These are phyloP conservation scores for Rhizopogon rudus DNA, from an alignment of 768 basidiomycete genomes.

Conservation along the genomic window DNA sequence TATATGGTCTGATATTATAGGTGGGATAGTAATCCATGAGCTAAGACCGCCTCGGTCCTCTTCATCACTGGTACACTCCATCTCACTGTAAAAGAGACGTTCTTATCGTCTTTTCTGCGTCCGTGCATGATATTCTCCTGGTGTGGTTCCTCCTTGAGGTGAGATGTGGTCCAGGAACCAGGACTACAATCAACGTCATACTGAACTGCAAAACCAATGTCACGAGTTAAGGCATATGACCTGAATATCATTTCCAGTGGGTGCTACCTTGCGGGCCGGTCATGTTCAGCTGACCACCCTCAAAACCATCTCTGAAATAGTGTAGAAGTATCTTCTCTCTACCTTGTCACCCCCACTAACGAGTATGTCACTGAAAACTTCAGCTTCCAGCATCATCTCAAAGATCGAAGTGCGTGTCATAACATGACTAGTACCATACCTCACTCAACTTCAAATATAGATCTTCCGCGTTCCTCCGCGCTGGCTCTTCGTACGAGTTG, in stretches of 20 bases:
- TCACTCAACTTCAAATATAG: constrained; percentile 19
- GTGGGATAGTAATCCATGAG: no score
- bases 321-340: neutral
- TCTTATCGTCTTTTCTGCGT: neutral
- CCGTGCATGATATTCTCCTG: neutral
- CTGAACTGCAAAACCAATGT: neutral
- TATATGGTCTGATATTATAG: neutral
- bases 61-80: neutral
- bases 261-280: neutral
- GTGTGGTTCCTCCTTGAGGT: neutral
- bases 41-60: no score
- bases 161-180: neutral
- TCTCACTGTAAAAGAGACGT: neutral
- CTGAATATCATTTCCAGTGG: no score
- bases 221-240: neutral
- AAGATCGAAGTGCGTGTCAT: constrained; percentile 21
- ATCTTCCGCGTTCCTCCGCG: constrained; percentile 65
- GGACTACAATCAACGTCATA: no score
- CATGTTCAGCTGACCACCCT: neutral
- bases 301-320: neutral
- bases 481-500: constrained; percentile 72
- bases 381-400: constrained; percentile 17
- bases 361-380: constrained; percentile 12
- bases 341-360: neutral
- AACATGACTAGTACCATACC: neutral